phyloP scores from a whole-genome alignment of 1,284 basidiomycete genomes.

The Mrakiaceae sp. region DNA sequence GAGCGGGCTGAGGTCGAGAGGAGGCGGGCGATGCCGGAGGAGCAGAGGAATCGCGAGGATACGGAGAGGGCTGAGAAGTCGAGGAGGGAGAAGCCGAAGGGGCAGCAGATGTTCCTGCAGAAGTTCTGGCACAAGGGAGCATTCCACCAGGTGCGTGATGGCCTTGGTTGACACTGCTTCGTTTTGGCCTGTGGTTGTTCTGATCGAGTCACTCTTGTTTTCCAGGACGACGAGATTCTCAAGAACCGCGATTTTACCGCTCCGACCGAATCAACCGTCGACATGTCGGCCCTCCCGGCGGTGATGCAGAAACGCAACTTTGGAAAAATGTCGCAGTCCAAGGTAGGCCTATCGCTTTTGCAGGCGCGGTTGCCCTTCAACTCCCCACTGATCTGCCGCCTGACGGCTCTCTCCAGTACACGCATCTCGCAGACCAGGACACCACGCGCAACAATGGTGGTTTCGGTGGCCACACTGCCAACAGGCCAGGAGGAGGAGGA shows the following conservation, averaged over 20 bases:
- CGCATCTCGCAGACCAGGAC: slow-evolving; percentile 89
- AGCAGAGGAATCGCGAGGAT: slow-evolving; percentile 80
- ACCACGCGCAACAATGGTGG: slow-evolving; percentile 62
- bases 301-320: slow-evolving; percentile 98
- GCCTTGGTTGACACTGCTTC: neutral
- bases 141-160: slow-evolving; percentile 68
- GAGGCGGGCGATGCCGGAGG: slow-evolving; percentile 81
- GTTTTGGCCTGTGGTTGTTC: too few species aligned
- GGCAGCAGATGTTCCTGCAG: slow-evolving; percentile 83
- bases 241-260: slow-evolving; percentile 75
- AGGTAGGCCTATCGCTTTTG: slow-evolving; percentile 21
- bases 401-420: slow-evolving; percentile 50
- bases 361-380: neutral
- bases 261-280: slow-evolving; percentile 72
- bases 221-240: slow-evolving; percentile 77
- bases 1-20: slow-evolving; percentile 85
- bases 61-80: slow-evolving; percentile 70
- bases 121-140: slow-evolving; percentile 99
- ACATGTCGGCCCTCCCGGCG: slow-evolving; percentile 74
- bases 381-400: neutral
- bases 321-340: slow-evolving; percentile 48
- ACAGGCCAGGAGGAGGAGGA: slow-evolving; percentile 34
- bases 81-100: slow-evolving; percentile 52
- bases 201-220: neutral
- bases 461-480: slow-evolving; percentile 31